A percentile compares a stretch with the other conserved stretches of the same genome.
phyloP scores from a whole-genome alignment of 202 grass and related monocot genomes.

The Setaria viridis region DNA sequence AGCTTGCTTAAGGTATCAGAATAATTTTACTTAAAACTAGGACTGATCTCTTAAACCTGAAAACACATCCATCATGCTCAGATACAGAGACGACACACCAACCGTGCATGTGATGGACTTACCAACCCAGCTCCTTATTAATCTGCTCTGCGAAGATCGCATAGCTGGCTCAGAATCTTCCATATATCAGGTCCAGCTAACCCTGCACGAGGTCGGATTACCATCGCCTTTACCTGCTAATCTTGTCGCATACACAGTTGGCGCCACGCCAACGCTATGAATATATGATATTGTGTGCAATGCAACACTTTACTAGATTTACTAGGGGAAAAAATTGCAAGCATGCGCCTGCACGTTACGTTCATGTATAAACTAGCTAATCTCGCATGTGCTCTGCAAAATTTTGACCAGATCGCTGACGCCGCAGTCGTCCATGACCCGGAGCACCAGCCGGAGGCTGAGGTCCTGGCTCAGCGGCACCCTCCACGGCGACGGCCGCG shows the following conservation, averaged over 20 bases:
- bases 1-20: neutral
- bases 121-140: constrained; percentile 29
- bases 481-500: constrained; percentile 57
- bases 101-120: constrained; percentile 43
- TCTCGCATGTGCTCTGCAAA: neutral
- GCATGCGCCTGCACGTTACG: constrained; percentile 43
- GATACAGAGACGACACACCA: constrained; percentile 25
- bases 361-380: constrained; percentile 22
- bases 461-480: constrained; percentile 62
- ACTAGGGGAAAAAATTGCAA: neutral
- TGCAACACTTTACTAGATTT: neutral
- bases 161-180: constrained; percentile 50
- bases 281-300: neutral
- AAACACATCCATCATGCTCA: constrained; percentile 39
- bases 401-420: constrained; percentile 57
- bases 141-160: neutral
- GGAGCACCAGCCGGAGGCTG: constrained; percentile 55
- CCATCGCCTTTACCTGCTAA: constrained; percentile 4
- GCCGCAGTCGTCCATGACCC: constrained; percentile 53
- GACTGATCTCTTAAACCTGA: constrained; percentile 1
- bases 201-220: neutral
- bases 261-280: neutral
- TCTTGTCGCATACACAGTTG: constrained; percentile 45
- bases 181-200: constrained; percentile 41
- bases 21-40: constrained; percentile 5